These are phyloP conservation scores for Candida schatavii DNA, from an alignment of 805 yeast genomes.

Conservation along the genomic window DNA sequence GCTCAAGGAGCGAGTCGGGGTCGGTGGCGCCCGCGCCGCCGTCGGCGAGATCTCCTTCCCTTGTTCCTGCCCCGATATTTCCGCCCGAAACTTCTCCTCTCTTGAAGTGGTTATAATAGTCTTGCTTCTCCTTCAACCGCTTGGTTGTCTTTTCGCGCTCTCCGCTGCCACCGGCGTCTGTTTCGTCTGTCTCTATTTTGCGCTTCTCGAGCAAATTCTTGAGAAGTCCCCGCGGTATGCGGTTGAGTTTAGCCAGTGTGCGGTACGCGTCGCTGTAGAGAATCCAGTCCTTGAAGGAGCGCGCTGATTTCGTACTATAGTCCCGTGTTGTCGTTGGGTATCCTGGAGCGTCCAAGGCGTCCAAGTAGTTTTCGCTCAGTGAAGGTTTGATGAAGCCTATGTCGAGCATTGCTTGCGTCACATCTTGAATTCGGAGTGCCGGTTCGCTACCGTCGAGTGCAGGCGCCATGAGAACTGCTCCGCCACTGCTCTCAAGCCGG, in stretches of 20 bases:
- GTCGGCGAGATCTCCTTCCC: slow-evolving; percentile 16
- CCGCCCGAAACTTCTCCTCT: slow-evolving; percentile 15
- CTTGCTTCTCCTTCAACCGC: slow-evolving; percentile 36
- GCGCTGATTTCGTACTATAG: slow-evolving; percentile 35
- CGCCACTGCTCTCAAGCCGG: slow-evolving; percentile 29
- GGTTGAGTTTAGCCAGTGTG: slow-evolving; percentile 22
- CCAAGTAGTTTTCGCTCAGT: slow-evolving; percentile 40
- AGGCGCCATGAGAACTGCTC: too few species aligned
- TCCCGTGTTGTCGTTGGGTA: slow-evolving; percentile 13
- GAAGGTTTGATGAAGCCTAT: slow-evolving; percentile 59
- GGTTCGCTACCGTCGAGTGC: slow-evolving; percentile 28
- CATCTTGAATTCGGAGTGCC: slow-evolving; percentile 50
- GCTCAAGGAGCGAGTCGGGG: slow-evolving; percentile 19
- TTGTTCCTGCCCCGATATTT: slow-evolving; percentile 18
- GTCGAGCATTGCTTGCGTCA: slow-evolving; percentile 66
- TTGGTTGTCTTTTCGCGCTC: slow-evolving; percentile 34
- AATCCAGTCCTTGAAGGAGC: slow-evolving; percentile 38
- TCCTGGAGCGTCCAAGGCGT: slow-evolving; percentile 33
- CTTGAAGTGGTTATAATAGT: slow-evolving; percentile 36
- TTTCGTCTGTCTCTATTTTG: slow-evolving; percentile 28
- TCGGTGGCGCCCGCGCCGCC: slow-evolving; percentile 17
- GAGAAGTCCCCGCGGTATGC: slow-evolving; percentile 29
- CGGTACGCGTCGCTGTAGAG: slow-evolving; percentile 24
- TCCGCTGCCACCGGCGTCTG: slow-evolving; percentile 19
- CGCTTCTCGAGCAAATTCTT: slow-evolving; percentile 37